Evolutionary conservation across 2,329 filamentous ascomycete genomes (phyloP).

Genomic region (Aureobasidium sp.): DNA sequence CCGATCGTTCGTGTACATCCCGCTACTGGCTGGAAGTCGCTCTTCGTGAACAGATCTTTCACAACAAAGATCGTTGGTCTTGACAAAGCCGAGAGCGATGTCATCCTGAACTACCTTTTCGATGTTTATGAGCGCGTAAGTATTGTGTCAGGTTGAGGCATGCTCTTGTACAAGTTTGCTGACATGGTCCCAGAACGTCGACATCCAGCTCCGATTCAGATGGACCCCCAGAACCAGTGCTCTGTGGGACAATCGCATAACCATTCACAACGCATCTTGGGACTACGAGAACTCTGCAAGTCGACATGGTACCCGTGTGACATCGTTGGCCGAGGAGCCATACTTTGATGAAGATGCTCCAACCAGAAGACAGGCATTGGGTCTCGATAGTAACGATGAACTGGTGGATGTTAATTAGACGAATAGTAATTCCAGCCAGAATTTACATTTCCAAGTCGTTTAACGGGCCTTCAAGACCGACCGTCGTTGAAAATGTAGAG

Average conservation of each 20-base stretch:
- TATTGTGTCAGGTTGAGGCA: background rate
- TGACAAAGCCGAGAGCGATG: constrained; percentile 59
- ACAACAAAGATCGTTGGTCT: constrained; percentile 60
- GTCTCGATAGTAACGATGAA: constrained; percentile 35
- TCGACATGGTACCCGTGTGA: constrained; percentile 67
- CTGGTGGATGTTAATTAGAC: background rate
- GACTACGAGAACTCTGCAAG: constrained; percentile 56
- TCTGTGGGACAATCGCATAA: constrained; percentile 66
- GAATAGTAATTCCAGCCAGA: background rate
- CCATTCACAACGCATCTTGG: constrained; percentile 67
- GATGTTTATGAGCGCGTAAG: constrained; percentile 53
- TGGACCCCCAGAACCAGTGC: constrained; percentile 61
- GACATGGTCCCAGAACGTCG: constrained; percentile 41
- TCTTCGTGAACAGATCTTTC: constrained; percentile 64
- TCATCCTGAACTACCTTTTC: constrained; percentile 57
- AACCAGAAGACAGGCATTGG: constrained; percentile 57
- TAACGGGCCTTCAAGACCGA: too few species aligned
- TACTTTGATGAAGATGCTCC: constrained; percentile 57
- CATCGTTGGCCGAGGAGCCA: constrained; percentile 61
- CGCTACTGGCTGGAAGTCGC: constrained; percentile 63
- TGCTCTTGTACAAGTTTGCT: background rate
- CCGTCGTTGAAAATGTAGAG: too few species aligned
- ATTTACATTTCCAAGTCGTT: too few species aligned
- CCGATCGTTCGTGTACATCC: constrained; percentile 63
- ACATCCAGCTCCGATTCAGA: constrained; percentile 63